Base-by-base conservation (phyloP, 192 early-diverging fungal genomes). In the Coemansia sp. region DNA sequence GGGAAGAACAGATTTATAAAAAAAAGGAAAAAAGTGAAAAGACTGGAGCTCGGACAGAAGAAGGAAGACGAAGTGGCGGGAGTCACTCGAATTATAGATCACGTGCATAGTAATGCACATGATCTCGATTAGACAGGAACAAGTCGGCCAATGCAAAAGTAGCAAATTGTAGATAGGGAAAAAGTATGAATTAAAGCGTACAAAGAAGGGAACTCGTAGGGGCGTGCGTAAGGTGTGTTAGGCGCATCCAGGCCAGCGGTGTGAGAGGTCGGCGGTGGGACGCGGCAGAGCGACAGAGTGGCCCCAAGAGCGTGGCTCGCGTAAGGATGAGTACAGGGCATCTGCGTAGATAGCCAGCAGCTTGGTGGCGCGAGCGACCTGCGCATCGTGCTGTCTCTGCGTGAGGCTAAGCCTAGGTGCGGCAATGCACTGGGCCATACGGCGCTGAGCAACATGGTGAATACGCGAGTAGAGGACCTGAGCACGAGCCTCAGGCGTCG, bases 251-350 rank as follows among this genome's bases (percentile, higher is more conserved):
- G 63, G 43, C 63, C 32, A 53, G 38, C 38, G 39, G 26, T 60
- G 26, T 16, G 40, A 33, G 53, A 30, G 53, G 35, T 49, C 49
- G 60, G 67, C 47, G 33, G 44, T 32, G 17, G 73, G 68, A 38
- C 60, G 63, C 9, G 74, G 74, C 30, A 75, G 74, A 16, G 75
- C 75, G 4, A 82, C 75, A 21, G 80, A 82, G 44, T 82, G 80
- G 72, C 80, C 80, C 80, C 75, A 77, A 58, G 28, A 60, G 50
- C 80, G 71, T 28, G 80, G 62, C 72, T 82, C 75, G 58, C 69
- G 72, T 39, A 77, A 60, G 39, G 75, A 55, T 3, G 80, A 64
- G 38, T 82, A 72, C 17, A 82, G 67, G 37, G 75, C 44, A 59
- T 72, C 62, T 4, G 75, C 49, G 46, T 82, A 82, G 40, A 72